Conservation (phyloP, 768 basidiomycete species). For the Hebeloma cylindrosporum region DNA sequence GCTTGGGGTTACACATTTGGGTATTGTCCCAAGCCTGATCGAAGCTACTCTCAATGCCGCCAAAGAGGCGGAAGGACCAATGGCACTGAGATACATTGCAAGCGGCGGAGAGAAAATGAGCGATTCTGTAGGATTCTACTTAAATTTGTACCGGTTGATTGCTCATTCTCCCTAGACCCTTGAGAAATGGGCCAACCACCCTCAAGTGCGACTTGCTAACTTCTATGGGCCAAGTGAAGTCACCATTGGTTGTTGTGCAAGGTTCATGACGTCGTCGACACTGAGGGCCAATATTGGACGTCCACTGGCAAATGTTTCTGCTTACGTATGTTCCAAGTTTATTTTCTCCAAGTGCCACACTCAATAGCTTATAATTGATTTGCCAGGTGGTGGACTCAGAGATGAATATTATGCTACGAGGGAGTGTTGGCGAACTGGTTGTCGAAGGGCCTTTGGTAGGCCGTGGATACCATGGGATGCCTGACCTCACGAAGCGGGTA, state of each 20-base stretch:
- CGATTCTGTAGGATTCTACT: conserved; percentile 39
- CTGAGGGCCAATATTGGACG: conserved; percentile 45
- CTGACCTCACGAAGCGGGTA: conserved; percentile 43
- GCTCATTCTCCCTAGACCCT: conserved; percentile 28
- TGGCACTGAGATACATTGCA: conserved; percentile 42
- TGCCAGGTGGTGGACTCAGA: conserved; percentile 43
- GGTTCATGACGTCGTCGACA: conserved; percentile 40
- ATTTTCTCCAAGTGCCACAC: conserved; percentile 8
- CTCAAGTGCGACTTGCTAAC: conserved; percentile 44
- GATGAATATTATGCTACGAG: conserved; percentile 43
- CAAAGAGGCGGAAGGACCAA: conserved; percentile 21
- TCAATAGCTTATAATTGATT: conserved; percentile 21
- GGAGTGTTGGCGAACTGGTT: conserved; percentile 48
- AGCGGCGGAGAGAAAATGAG: conserved; percentile 56
- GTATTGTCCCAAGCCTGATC: conserved; percentile 52
- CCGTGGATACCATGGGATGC: conserved; percentile 47
- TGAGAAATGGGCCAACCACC: conserved; percentile 49
- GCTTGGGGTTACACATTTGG: conserved; percentile 46
- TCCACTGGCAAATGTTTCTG: conserved; percentile 38
- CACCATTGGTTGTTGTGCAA: conserved; percentile 51
- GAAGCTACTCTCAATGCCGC: conserved; percentile 46
- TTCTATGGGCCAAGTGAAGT: conserved; percentile 56
- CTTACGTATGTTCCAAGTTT: conserved; percentile 27
- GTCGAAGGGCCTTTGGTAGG: conserved; percentile 51
- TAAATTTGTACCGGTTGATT: background rate